These are phyloP conservation scores for Solanum chiquidenum DNA, from an alignment of 257 asterid species.

Conservation along the genomic window DNA sequence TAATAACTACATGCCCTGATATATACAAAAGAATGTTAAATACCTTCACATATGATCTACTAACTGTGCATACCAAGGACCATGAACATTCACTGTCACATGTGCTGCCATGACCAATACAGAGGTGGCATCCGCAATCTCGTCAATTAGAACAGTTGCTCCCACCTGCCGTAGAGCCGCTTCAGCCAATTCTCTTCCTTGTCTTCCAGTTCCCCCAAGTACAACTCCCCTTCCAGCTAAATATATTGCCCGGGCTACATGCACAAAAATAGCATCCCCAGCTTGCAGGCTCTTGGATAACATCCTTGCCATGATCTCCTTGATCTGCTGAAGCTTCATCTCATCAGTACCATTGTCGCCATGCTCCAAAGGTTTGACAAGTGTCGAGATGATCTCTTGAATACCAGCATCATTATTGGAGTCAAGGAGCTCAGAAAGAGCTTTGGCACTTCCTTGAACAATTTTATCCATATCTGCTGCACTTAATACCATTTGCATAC, in stretches of 20 bases:
- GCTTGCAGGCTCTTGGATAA: slow-evolving; percentile 72
- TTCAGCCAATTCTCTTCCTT: slow-evolving; percentile 54
- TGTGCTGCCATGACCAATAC: slow-evolving; percentile 41
- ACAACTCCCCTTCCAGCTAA: slow-evolving; percentile 53
- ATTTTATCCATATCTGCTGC: slow-evolving; percentile 46
- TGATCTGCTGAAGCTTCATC: slow-evolving; percentile 27
- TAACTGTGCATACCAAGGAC: slow-evolving; percentile 66
- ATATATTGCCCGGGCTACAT: slow-evolving; percentile 52
- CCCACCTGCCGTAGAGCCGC: slow-evolving; percentile 69
- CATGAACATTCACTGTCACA: slow-evolving; percentile 61
- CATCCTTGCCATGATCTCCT: slow-evolving; percentile 76
- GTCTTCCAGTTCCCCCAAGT: slow-evolving; percentile 47
- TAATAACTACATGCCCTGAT: neutral
- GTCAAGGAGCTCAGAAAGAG: slow-evolving; percentile 52
- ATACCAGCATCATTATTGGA: slow-evolving; percentile 53
- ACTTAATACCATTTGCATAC: slow-evolving; percentile 38
- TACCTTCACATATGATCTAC: slow-evolving; percentile 17
- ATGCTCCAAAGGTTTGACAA: slow-evolving; percentile 18
- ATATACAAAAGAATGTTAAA: neutral
- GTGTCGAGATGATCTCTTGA: slow-evolving; percentile 39
- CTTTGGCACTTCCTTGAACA: slow-evolving; percentile 27
- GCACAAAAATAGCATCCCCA: slow-evolving; percentile 50
- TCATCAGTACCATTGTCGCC: slow-evolving; percentile 7
- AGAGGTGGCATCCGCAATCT: slow-evolving; percentile 43
- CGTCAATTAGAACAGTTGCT: slow-evolving; percentile 35